Conservation (phyloP, 1,284 basidiomycete species). For the Lentinula novae-zelandiae region DNA sequence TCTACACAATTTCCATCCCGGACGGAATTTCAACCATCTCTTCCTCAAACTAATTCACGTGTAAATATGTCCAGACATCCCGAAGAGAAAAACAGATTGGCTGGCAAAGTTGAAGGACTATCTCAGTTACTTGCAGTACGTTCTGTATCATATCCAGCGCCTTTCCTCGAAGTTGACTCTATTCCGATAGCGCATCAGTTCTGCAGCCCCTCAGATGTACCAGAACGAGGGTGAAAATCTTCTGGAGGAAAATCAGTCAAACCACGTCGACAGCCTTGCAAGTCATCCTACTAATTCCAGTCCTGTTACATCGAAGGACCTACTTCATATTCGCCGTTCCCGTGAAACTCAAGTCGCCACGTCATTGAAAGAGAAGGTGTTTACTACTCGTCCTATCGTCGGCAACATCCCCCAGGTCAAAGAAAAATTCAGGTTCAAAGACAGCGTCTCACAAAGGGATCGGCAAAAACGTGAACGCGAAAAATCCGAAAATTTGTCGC, state of each 20-base stretch:
- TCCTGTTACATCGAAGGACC: neutral
- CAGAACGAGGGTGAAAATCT: neutral
- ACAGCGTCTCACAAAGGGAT: neutral
- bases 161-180: neutral
- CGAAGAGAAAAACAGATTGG: neutral
- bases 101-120: neutral
- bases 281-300: neutral
- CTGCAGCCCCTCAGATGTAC: neutral
- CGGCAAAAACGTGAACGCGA: neutral
- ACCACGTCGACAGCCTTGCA: neutral
- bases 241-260: neutral
- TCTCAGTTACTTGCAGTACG: neutral
- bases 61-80: neutral
- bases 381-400: neutral
- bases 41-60: neutral
- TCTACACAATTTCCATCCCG: neutral
- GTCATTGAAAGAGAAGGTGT: neutral
- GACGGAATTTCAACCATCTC: neutral
- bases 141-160: neutral
- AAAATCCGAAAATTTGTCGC: neutral
- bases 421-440: neutral
- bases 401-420: neutral
- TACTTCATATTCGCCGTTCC: neutral
- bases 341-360: neutral
- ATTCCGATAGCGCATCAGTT: neutral